Evolutionary conservation across 306 rosid species (phyloP).

Genomic region (Hippophae tibetana): DNA sequence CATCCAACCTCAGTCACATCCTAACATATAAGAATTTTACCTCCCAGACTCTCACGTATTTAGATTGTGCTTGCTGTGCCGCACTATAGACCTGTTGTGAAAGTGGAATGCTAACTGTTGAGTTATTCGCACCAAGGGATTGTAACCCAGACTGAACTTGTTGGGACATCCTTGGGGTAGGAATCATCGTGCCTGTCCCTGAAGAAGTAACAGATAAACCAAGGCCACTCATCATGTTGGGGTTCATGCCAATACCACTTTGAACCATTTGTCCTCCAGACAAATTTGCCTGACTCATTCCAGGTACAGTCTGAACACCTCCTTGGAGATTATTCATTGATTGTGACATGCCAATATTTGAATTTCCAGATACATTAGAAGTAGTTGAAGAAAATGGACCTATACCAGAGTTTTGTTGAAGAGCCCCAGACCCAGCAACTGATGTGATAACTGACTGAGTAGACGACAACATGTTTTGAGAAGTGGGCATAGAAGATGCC

Average conservation of each 20-base stretch:
- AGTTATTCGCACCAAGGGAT: conserved; percentile 46
- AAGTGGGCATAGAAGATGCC: conserved; percentile 72
- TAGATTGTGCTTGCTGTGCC: conserved; percentile 63
- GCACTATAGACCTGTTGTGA: conserved; percentile 67
- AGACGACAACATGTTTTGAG: conserved; percentile 78
- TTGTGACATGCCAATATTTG: conserved; percentile 75
- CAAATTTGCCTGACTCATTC: conserved; percentile 74
- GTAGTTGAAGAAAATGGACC: conserved; percentile 55
- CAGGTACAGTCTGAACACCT: conserved; percentile 55
- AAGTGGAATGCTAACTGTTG: conserved; percentile 56
- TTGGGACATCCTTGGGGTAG: conserved; percentile 94
- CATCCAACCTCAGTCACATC: conserved; percentile 6
- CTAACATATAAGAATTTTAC: conserved; percentile 29
- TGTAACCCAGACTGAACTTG: conserved; percentile 69
- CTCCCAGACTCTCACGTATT: conserved; percentile 97
- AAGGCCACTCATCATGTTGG: conserved; percentile 63
- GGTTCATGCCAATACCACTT: conserved; percentile 75
- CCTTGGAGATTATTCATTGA: conserved; percentile 69
- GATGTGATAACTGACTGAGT: conserved; percentile 54
- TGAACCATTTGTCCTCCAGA: conserved; percentile 71
- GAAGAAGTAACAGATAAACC: conserved; percentile 73
- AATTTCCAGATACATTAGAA: conserved; percentile 61
- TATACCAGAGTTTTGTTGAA: conserved; percentile 59
- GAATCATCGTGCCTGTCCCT: conserved; percentile 87
- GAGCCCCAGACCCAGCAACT: conserved; percentile 55